phyloP scores from a whole-genome alignment of 2,329 filamentous ascomycete species.

The Dactylellina drechsleri region DNA sequence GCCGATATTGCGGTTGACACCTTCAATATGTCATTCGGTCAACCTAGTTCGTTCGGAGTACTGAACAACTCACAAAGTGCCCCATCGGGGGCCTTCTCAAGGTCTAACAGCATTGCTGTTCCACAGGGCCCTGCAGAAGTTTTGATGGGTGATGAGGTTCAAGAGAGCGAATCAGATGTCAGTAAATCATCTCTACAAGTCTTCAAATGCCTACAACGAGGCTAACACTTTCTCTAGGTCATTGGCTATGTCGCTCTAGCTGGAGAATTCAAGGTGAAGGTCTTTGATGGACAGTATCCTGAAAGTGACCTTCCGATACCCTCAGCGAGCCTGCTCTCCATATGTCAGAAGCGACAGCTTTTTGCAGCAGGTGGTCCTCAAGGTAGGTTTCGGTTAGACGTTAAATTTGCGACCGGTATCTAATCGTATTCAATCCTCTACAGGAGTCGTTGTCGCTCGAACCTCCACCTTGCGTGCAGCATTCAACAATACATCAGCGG shows the following conservation, averaged over 20 bases:
- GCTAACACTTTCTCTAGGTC: constrained; percentile 64
- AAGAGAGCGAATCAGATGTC: constrained; percentile 85
- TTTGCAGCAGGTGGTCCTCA: constrained; percentile 89
- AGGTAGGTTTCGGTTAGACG: constrained; percentile 46
- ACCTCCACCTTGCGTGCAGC: constrained; percentile 81
- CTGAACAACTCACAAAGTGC: constrained; percentile 56
- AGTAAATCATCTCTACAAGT: constrained; percentile 53
- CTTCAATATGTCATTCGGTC: constrained; percentile 56
- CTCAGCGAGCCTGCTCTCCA: constrained; percentile 82
- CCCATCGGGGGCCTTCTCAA: constrained; percentile 39
- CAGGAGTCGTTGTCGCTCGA: constrained; percentile 75
- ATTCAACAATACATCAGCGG: constrained; percentile 65
- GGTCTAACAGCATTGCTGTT: constrained; percentile 39
- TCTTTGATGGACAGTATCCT: constrained; percentile 80
- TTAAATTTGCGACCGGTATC: too few species aligned
- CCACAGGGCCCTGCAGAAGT: constrained; percentile 55
- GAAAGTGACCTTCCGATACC: constrained; percentile 72
- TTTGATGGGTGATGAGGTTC: constrained; percentile 55
- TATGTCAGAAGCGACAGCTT: constrained; percentile 81
- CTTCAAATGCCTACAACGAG: neutral
- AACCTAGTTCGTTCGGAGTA: constrained; percentile 56
- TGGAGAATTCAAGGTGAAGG: constrained; percentile 82
- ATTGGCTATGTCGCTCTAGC: constrained; percentile 84
- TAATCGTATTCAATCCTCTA: constrained; percentile 7
- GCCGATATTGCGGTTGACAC: constrained; percentile 23